Conservation (phyloP, 371 early-diverging fungal genomes). For the Sporodiniella umbellata region DNA sequence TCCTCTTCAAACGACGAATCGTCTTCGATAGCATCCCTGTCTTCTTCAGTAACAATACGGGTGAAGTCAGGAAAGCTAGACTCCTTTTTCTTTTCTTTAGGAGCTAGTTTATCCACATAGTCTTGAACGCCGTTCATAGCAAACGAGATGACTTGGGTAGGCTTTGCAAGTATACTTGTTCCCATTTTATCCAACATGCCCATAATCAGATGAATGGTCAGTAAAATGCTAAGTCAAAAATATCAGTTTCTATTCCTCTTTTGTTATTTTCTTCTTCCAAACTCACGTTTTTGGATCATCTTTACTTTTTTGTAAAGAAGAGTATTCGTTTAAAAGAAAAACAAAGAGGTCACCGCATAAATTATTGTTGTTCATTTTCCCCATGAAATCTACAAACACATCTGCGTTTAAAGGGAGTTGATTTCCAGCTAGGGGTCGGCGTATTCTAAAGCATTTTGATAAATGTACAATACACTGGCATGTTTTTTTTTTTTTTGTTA, state of each 20-base stretch:
- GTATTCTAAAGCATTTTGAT: constrained; percentile 5
- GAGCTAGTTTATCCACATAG: constrained; percentile 21
- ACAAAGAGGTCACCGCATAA: constrained; percentile 75
- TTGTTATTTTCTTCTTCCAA: constrained; percentile 3
- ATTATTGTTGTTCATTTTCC: constrained; percentile 47
- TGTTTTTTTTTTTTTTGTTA: not conserved
- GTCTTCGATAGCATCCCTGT: constrained; percentile 27
- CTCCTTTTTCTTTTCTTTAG: constrained; percentile 4
- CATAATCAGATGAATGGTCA: constrained; percentile 57
- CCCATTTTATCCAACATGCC: constrained; percentile 70
- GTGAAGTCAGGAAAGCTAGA: constrained; percentile 23
- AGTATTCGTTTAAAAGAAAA: constrained; percentile 70
- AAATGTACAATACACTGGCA: not conserved
- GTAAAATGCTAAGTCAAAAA: constrained; percentile 41
- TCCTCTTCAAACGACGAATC: constrained; percentile 42
- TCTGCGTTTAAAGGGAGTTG: constrained; percentile 53
- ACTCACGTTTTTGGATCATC: constrained; percentile 44
- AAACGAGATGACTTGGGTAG: constrained; percentile 77
- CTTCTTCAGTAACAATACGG: constrained; percentile 32
- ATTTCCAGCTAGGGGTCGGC: constrained; percentile 39
- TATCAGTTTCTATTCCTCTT: not conserved
- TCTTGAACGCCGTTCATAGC: constrained; percentile 65
- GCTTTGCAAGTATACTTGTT: constrained; percentile 71
- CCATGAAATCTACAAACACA: constrained; percentile 60
- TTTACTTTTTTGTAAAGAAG: constrained; percentile 37